A percentile compares a stretch with the other conserved stretches of the same genome.
Evolutionary conservation across 306 rosid genomes (phyloP).

Genomic region (Cotoneaster glaucophyllus): DNA sequence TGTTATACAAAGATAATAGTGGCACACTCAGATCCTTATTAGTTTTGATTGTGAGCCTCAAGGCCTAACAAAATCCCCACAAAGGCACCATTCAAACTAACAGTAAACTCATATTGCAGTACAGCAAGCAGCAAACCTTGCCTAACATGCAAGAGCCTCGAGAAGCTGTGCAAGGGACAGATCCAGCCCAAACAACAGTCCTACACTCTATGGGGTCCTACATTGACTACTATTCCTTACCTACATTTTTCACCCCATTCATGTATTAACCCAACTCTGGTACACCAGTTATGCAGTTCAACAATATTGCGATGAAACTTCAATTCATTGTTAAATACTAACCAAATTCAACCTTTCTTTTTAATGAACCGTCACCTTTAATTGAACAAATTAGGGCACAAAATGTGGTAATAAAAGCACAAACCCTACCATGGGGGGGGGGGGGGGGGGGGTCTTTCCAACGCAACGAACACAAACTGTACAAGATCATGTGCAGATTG

Average conservation of each 20-base stretch:
- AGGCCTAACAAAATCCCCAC: no score
- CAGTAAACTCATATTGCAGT: no score
- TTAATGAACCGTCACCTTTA: background rate
- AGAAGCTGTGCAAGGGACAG: no score
- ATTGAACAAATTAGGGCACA: background rate
- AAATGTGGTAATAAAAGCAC: background rate
- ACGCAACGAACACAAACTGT: background rate
- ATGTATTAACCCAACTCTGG: background rate
- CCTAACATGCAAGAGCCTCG: accelerated
- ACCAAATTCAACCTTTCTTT: background rate
- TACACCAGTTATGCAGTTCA: background rate
- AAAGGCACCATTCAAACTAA: no score
- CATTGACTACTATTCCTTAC: background rate
- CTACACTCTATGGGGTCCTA: background rate
- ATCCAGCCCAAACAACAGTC: background rate
- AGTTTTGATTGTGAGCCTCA: no score
- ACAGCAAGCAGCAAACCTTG: no score
- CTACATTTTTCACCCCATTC: background rate
- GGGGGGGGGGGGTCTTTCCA: background rate
- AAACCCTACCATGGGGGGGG: background rate
- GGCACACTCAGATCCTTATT: no score
- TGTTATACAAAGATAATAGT: no score
- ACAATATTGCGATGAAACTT: background rate
- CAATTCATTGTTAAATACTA: background rate
- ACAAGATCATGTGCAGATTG: background rate